Evolutionary conservation across 306 rosid genomes (phyloP).

Genomic region (Ceratonia siliqua): DNA sequence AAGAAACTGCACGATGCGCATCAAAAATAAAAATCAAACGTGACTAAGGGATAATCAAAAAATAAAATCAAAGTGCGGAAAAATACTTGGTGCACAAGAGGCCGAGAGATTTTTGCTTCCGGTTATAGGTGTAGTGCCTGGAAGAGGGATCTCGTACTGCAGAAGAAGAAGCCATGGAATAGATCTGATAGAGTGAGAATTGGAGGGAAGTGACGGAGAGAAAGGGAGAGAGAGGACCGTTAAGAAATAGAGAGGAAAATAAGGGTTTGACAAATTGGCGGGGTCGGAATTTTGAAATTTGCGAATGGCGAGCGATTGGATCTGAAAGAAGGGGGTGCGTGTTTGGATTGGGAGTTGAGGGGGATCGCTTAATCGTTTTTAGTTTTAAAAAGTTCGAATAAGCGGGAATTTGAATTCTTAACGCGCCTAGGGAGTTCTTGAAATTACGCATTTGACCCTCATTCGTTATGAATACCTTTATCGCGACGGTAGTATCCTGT

Average conservation of each 20-base stretch:
- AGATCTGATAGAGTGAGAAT: slow-evolving; percentile 20
- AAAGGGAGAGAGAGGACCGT: slow-evolving; percentile 34
- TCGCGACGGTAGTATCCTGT: no score
- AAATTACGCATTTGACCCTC: background rate
- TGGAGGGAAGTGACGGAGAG: slow-evolving; percentile 34
- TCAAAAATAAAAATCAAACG: background rate
- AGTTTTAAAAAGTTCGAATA: slow-evolving; percentile 11
- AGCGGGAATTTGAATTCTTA: slow-evolving; percentile 48
- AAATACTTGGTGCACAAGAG: slow-evolving; percentile 87
- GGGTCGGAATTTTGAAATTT: slow-evolving; percentile 48
- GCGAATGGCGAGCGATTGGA: slow-evolving; percentile 17
- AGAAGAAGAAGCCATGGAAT: slow-evolving; percentile 43
- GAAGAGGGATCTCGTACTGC: slow-evolving; percentile 44
- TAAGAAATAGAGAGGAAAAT: slow-evolving; percentile 18
- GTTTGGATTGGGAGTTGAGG: background rate
- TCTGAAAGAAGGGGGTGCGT: background rate
- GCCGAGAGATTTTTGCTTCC: slow-evolving; percentile 79
- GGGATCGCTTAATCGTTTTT: background rate
- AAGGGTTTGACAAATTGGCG: slow-evolving; percentile 38
- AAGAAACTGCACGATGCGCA: slow-evolving; percentile 50
- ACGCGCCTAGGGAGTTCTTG: background rate
- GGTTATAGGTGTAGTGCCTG: slow-evolving; percentile 47
- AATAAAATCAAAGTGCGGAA: background rate
- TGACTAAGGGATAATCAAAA: background rate
- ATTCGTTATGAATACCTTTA: background rate